phyloP scores from a whole-genome alignment of 106 monocot genomes.

The Acorus gramineus region DNA sequence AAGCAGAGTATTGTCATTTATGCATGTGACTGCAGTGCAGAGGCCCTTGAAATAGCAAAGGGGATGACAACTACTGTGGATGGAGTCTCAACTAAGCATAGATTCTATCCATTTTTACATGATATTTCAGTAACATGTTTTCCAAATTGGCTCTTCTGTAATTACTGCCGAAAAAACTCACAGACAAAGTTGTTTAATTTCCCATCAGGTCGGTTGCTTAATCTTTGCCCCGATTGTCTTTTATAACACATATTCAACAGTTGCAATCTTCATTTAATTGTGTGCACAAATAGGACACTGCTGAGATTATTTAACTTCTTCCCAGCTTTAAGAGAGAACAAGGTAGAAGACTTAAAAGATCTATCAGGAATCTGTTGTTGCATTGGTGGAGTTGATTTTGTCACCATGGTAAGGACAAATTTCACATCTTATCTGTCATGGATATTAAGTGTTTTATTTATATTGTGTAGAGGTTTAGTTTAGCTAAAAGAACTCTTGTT shows the following conservation, averaged over 20 bases:
- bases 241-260: background rate
- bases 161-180: conserved; percentile 35
- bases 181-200: background rate
- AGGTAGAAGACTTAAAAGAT: conserved; percentile 6
- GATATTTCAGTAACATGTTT: conserved; percentile 48
- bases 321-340: conserved; percentile 23
- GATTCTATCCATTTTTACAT: conserved; percentile 59
- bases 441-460: too few species aligned
- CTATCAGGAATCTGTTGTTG: conserved; percentile 44
- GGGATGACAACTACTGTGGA: conserved; percentile 35
- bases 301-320: too few species aligned
- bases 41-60: conserved; percentile 62
- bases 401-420: conserved; percentile 53
- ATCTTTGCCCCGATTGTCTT: background rate
- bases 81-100: conserved; percentile 15
- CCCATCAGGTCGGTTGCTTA: conserved; percentile 26
- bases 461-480: too few species aligned
- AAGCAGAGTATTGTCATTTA: conserved; percentile 46
- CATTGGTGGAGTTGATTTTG: conserved; percentile 75
- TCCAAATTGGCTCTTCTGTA: conserved; percentile 83
- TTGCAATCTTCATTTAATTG: too few species aligned
- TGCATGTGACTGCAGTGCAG: conserved; percentile 88
- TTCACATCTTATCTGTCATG: background rate
- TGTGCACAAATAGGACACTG: too few species aligned
- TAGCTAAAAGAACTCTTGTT: too few species aligned